Base-by-base conservation (phyloP, 164 flowering plant genomes). In the Paratinospora sagittata region DNA sequence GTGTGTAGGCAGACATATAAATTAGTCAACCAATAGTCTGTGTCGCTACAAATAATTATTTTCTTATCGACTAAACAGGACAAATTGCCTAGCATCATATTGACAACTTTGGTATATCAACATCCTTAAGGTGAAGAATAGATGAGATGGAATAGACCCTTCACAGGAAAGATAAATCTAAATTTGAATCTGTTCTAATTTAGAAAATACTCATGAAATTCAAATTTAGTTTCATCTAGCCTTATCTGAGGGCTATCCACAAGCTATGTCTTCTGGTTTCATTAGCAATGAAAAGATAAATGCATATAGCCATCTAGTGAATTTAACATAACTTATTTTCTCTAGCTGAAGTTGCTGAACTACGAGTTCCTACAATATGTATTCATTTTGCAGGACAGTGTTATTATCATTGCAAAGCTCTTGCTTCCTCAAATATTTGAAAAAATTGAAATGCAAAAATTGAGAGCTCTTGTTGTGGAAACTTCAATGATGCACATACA, bases 381-480 rank as follows among this genome's bases (percentile, higher is more conserved):
- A 41, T 67, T 74, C 1, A 60, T 67, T 72, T 72, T 76, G 75
- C 86, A 94, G 98, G 97, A 94, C 83, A 85, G 95, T 84, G 85
- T 81, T 19, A 80, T 88, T 49, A 78, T 81, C 68, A 84, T 92
- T 63, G 88, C 90, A 23, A 94, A 92, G 75, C 79, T 94, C 73
- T 78, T 94, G 81, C 86, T 87, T 85, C 98, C 98, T 77, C 90
- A 85, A 72, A 69, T 85, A 63, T 90, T 89, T 83, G 98, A 90
- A 80, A 83, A 84, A 77, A 82, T 86, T 83, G 63, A 87, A 64
- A 84, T 91, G 97, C 89, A 84, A 70, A 94, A 93, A 60, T 36
- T 93, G 61, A 88, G 98, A 78, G 80, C 86, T 68, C 83, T 90
- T 70, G 81, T 87, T 70, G 82, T 87, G 43, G 97, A 91, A 79